Evolutionary conservation across 495 filamentous ascomycete species (phyloP), one percentile per base, ranked within the genome.

Genomic region (Penicillium crystallinum): DNA sequence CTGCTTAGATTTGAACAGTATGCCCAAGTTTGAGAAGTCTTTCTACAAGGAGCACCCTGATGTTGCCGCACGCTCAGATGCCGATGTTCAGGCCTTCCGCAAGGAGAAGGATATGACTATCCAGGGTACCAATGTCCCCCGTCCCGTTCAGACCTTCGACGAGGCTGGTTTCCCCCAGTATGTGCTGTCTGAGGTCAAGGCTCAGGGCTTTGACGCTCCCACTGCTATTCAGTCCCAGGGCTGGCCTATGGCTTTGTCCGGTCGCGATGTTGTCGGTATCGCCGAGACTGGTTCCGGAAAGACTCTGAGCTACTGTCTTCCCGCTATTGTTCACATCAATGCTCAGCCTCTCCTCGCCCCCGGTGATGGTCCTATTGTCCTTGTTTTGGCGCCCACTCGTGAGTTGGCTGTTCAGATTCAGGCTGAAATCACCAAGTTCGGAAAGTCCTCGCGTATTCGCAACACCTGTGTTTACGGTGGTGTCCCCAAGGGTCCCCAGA

Each of bases 391-490:
- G 15, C 93, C 93, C 19, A 98, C 93, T 30, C 90, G 93, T 79
- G 93, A 98, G 74, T 76, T 98, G 70, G 93, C 93, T 51, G 93
- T 97, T 42, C 93, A 98, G 72, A 98, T 98, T 65, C 93, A 98
- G 72, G 85, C 89, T 65, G 96, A 98, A 69, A 97, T 95, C 78
- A 96, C 95, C 89, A 99, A 97, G 70, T 98, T 97, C 62, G 93
- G 93, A 58, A 95, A 95, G 76, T 96, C 91, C 2, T 98, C 93
- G 29, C 86, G 92, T 49, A 98, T 98, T 66, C 87, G 93, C 64
- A 98, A 98, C 76, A 98, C 93, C 41, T 98, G 93, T 76, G 91
- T 98, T 39, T 98, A 98, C 71, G 93, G 93, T 65, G 93, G 93
- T 83, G 93, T 98, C 50, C 93, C 93, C 54, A 96, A 95, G 72